Percentiles rank a stretch among this genome's conserved stretches.
phyloP scores from a whole-genome alignment of 805 yeast genomes.

The Jamesozyma spencerorum region DNA sequence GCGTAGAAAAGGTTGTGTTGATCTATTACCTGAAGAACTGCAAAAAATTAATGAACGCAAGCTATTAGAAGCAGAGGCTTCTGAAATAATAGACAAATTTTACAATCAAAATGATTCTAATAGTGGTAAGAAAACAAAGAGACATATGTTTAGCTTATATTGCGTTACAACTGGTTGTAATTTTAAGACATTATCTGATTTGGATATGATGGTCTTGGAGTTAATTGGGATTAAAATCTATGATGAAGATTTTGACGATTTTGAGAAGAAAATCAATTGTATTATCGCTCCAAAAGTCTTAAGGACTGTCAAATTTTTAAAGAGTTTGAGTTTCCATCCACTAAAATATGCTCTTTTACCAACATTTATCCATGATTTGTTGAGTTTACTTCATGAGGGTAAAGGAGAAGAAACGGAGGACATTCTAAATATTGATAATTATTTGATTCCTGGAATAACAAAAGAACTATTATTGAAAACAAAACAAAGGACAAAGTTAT shows the following conservation, averaged over 20 bases:
- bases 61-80: conserved; percentile 20
- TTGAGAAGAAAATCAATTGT: conserved; percentile 31
- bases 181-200: conserved; percentile 31
- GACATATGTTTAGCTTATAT: conserved; percentile 29
- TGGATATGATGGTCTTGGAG: conserved; percentile 37
- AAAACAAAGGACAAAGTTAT: conserved; percentile 14
- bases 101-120: conserved; percentile 4
- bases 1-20: conserved; percentile 27
- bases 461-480: conserved; percentile 15
- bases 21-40: conserved; percentile 34
- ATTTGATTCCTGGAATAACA: conserved; percentile 30
- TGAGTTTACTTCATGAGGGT: conserved; percentile 25
- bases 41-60: conserved; percentile 26
- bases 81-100: conserved; percentile 6
- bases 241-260: conserved; percentile 21
- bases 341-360: conserved; percentile 46
- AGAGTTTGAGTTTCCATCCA: conserved; percentile 51
- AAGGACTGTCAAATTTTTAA: conserved; percentile 80
- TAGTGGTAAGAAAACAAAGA: conserved; percentile 3
- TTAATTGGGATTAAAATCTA: conserved; percentile 50
- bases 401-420: conserved; percentile 5
- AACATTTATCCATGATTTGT: conserved; percentile 39
- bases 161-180: conserved; percentile 65
- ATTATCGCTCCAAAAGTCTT: conserved; percentile 73
- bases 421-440: conserved; percentile 16